Evolutionary conservation across 805 yeast species (phyloP), one percentile per base, ranked within the genome.

Genomic region (Barnettozyma sucrosica): DNA sequence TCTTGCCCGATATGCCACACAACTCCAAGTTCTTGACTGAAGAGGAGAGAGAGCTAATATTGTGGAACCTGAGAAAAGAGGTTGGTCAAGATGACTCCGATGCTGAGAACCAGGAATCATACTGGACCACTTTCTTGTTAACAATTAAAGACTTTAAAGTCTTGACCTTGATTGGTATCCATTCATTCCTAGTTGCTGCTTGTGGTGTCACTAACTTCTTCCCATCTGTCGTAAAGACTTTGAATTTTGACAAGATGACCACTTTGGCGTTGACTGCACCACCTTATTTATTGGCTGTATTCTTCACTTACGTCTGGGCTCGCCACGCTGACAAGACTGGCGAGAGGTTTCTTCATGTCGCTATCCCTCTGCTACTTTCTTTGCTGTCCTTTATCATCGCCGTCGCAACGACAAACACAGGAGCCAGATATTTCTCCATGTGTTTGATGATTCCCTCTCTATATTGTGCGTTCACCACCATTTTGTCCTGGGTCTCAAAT

Each of bases 191-290:
- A 26, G 83, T 76, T 43, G 80, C 79, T 23, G 81, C 83, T 36
- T 75, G 79, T 53, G 82, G 83, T 59, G 81, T 78, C 41, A 76
- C 81, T 18, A 74, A 78, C 57, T 79, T 77, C 59, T 80, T 78
- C 68, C 85, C 85, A 24, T 70, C 83, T 1, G 78, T 81, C 24
- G 83, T 81, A 16, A 58, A 69, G 48, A 77, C 84, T 13, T 67
- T 81, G 51, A 72, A 77, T 39, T 81, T 76, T 54, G 61, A 63
- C 56, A 66, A 70, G 42, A 68, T 77, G 34, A 67, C 74, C 41
- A 77, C 84, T 4, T 68, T 79, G 43, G 74, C 77, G 52, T 66
- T 80, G 47, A 77, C 84, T 8, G 82, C 77, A 20, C 84, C 83
- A 21, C 83, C 83, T 10, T 80, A 77, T 58, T 58, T 74, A 41